Evolutionary conservation across 2,329 filamentous ascomycete species (phyloP).

Genomic region (Botrytis paeoniae): DNA sequence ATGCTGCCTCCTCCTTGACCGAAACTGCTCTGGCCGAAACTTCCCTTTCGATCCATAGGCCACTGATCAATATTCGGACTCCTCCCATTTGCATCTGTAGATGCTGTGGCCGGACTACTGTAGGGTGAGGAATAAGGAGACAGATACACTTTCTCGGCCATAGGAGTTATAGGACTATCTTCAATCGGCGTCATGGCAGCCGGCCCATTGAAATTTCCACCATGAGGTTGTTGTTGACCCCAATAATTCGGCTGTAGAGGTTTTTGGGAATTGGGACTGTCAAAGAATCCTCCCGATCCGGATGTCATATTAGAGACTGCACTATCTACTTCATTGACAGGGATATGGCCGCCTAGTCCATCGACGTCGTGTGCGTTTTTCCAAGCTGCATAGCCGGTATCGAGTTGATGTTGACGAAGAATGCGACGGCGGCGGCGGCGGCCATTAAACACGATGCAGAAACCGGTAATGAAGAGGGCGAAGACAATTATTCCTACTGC

Average conservation of each 20-base stretch:
- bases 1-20: slow-evolving; percentile 15
- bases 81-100: slow-evolving; percentile 18
- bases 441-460: slow-evolving; percentile 54
- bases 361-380: slow-evolving; percentile 21
- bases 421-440: slow-evolving; percentile 53
- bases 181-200: slow-evolving; percentile 11
- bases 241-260: slow-evolving; percentile 47
- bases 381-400: slow-evolving; percentile 32
- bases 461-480: slow-evolving; percentile 49
- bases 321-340: slow-evolving; percentile 2
- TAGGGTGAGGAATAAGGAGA: slow-evolving; percentile 60
- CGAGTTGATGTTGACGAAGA: slow-evolving; percentile 42
- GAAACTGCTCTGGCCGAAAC: slow-evolving; percentile 23
- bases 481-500: slow-evolving; percentile 50
- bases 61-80: slow-evolving; percentile 25
- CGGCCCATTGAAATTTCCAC: slow-evolving; percentile 36
- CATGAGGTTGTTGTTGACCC: slow-evolving; percentile 40
- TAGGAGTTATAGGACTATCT: slow-evolving; percentile 39
- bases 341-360: slow-evolving; percentile 16
- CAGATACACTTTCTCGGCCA: slow-evolving; percentile 46
- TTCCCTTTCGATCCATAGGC: slow-evolving; percentile 28
- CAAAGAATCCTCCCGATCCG: slow-evolving; percentile 41
- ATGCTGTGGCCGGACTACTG: slow-evolving; percentile 50
- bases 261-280: slow-evolving; percentile 54
- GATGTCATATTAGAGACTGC: slow-evolving; percentile 34